phyloP scores from a whole-genome alignment of 2,329 filamentous ascomycete species.

The Orbilia ellipsospora region DNA sequence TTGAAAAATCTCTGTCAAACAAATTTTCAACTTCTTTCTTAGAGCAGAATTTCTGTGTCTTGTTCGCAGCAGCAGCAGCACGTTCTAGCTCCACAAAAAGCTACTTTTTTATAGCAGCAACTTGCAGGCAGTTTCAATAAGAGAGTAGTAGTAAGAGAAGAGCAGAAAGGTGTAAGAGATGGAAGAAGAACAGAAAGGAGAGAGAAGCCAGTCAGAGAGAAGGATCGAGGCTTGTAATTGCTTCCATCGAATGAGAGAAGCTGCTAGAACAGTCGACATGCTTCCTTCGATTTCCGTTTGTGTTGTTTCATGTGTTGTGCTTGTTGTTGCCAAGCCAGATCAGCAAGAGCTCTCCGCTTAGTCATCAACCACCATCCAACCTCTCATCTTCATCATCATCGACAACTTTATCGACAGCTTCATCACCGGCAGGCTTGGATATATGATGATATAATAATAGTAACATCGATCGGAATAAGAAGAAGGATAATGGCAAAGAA shows the following conservation, averaged over 20 bases:
- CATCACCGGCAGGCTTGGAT: neutral
- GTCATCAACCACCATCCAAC: neutral
- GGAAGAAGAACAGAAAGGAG: conserved; percentile 2
- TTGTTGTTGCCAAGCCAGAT: conserved; percentile 8
- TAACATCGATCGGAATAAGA: neutral
- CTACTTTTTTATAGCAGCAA: too few species aligned
- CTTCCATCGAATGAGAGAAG: conserved; percentile 15
- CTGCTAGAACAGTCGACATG: conserved; percentile 28
- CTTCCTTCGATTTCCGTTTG: neutral
- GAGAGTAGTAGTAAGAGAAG: conserved; percentile 4
- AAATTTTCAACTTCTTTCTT: conserved; percentile 21
- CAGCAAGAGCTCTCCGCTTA: neutral
- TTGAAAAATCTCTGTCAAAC: conserved; percentile 3
- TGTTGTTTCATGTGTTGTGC: conserved; percentile 23
- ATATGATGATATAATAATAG: neutral
- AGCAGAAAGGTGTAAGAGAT: neutral
- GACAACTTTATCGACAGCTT: neutral
- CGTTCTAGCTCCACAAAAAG: neutral
- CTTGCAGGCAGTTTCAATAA: conserved; percentile 11
- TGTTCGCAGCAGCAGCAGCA: neutral
- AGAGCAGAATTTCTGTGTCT: neutral
- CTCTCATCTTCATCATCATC: neutral
- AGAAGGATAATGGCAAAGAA: conserved; percentile 18
- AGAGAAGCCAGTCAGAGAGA: neutral
- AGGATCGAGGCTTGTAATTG: too few species aligned